Evolutionary conservation across 306 rosid genomes (phyloP).

Genomic region (Lupinus albus): DNA sequence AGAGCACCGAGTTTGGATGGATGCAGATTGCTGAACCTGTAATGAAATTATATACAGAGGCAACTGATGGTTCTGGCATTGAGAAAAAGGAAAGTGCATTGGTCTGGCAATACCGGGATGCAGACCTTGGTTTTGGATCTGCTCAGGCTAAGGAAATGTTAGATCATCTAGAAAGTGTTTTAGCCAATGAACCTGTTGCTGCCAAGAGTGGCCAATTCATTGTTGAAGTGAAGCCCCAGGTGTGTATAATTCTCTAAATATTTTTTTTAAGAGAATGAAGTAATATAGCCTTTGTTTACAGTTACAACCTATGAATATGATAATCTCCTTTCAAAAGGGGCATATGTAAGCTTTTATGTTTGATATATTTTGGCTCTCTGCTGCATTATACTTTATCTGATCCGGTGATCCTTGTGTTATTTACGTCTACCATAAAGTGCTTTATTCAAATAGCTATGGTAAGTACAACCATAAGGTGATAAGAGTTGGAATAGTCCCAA

Average conservation of each 20-base stretch:
- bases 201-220: constrained; percentile 80
- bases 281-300: constrained; percentile 20
- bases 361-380: neutral
- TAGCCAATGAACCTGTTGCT: constrained; percentile 86
- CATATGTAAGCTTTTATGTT: constrained; percentile 9
- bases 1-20: constrained; percentile 70
- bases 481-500: constrained; percentile 14
- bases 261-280: constrained; percentile 20
- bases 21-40: constrained; percentile 80
- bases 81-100: constrained; percentile 80
- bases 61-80: constrained; percentile 79
- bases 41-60: constrained; percentile 73
- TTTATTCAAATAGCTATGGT: neutral
- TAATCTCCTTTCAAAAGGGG: constrained; percentile 4
- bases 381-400: neutral
- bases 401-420: constrained; percentile 9
- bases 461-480: neutral
- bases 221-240: constrained; percentile 88
- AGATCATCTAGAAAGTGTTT: constrained; percentile 83
- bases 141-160: constrained; percentile 84
- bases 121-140: constrained; percentile 77
- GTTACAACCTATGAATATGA: constrained; percentile 24
- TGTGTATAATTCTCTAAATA: constrained; percentile 38
- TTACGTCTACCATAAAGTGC: constrained; percentile 1
- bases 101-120: constrained; percentile 83